These are phyloP conservation scores for Colletotrichum orbiculare DNA, from an alignment of 2,329 filamentous ascomycete genomes.

Conservation along the genomic window DNA sequence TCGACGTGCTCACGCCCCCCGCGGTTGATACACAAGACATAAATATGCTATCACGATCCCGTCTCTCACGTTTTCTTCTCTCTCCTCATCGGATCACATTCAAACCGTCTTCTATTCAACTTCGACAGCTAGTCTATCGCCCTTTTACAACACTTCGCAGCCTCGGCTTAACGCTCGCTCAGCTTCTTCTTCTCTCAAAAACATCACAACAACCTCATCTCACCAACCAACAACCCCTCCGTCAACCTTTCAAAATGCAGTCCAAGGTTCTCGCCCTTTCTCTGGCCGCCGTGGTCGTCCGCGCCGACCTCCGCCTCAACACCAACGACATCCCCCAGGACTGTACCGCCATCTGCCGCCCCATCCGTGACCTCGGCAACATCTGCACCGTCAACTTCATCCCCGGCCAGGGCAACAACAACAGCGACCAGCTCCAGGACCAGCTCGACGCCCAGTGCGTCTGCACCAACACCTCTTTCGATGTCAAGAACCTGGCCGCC, in stretches of 20 bases:
- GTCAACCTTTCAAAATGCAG: conserved; percentile 42
- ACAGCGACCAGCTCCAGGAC: conserved; percentile 34
- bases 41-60: conserved; percentile 37
- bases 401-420: conserved; percentile 35
- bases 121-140: conserved; percentile 37
- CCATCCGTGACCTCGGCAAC: conserved; percentile 48
- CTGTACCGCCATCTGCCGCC: conserved; percentile 50
- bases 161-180: conserved; percentile 33
- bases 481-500: conserved; percentile 32
- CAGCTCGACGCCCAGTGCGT: conserved; percentile 35
- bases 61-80: background rate
- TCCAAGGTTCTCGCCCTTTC: conserved; percentile 42
- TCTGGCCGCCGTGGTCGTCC: conserved; percentile 44
- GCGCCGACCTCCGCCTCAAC: conserved; percentile 48
- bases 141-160: conserved; percentile 26
- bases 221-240: background rate
- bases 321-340: conserved; percentile 47
- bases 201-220: background rate
- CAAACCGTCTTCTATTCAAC: conserved; percentile 33
- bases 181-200: conserved; percentile 1
- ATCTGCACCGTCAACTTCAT: conserved; percentile 49
- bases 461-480: conserved; percentile 36
- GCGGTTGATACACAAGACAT: conserved; percentile 21
- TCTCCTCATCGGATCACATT: conserved; percentile 31
- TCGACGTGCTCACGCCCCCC: conserved; percentile 12